A percentile compares a stretch with the other conserved stretches of the same genome.
These are phyloP conservation scores for Trypanosoma theileri DNA, from an alignment of 208 protist genomes.

Conservation along the genomic window DNA sequence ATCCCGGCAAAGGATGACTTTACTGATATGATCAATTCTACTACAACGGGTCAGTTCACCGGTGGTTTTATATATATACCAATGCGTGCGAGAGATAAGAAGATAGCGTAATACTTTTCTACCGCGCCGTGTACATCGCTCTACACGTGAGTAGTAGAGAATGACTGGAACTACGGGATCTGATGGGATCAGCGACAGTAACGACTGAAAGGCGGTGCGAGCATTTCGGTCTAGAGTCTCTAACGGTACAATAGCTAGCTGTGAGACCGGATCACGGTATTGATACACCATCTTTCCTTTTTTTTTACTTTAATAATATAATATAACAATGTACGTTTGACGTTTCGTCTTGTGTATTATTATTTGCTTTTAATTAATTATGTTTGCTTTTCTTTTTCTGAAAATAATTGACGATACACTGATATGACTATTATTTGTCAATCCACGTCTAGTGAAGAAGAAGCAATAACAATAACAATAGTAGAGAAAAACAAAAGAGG, in stretches of 20 bases:
- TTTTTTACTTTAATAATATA: background rate
- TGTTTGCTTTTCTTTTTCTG: too few species aligned
- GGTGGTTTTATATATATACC: constrained; percentile 12
- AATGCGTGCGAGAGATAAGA: constrained; percentile 18
- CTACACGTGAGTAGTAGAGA: constrained; percentile 14
- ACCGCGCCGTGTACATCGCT: background rate
- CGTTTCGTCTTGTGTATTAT: too few species aligned
- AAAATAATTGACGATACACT: too few species aligned
- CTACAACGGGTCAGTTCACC: constrained; percentile 12
- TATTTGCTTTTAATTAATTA: too few species aligned
- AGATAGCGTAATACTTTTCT: constrained; percentile 5
- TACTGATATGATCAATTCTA: constrained; percentile 9
- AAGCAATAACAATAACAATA: constrained; percentile 2
- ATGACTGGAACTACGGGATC: constrained; percentile 7
- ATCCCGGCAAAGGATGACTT: constrained; percentile 14
- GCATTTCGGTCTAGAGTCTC: constrained; percentile 11
- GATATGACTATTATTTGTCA: too few species aligned
- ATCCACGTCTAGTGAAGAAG: background rate
- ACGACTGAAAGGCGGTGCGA: constrained; percentile 1
- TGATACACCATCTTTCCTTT: background rate
- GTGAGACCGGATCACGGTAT: constrained; percentile 17
- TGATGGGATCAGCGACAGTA: background rate
- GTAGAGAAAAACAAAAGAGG: constrained; percentile 1
- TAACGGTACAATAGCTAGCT: constrained; percentile 18
- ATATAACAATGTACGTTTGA: too few species aligned